Conservation (phyloP, 2,329 filamentous ascomycete species). For the Esteya vermicola region DNA sequence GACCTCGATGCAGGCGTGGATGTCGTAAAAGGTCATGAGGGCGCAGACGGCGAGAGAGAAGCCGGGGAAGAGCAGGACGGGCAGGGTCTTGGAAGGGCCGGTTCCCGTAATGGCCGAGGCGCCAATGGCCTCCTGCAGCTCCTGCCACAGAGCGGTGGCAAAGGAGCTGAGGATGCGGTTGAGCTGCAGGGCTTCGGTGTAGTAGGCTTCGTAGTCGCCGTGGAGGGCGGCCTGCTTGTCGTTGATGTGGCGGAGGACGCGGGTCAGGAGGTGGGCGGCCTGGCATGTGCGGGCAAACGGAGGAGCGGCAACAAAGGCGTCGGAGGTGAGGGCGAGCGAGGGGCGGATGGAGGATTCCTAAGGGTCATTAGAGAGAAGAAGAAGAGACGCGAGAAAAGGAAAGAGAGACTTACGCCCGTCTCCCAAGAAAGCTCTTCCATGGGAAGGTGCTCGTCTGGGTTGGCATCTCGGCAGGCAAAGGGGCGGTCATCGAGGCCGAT, state of each 20-base stretch:
- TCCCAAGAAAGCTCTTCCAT: conserved; percentile 8
- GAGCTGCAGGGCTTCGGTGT: conserved; percentile 7
- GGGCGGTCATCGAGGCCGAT: conserved; percentile 7
- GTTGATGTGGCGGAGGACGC: conserved; percentile 8
- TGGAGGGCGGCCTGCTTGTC: background rate
- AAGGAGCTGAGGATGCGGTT: conserved; percentile 4
- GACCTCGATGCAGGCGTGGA: conserved; percentile 6
- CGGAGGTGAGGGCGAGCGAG: conserved; percentile 7
- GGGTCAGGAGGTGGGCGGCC: conserved; percentile 8
- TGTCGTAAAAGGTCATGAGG: conserved; percentile 7
- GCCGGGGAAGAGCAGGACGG: conserved; percentile 1
- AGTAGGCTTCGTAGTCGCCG: conserved; percentile 3
- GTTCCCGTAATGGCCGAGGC: background rate
- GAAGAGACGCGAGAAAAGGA: background rate
- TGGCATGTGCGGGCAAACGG: conserved; percentile 10
- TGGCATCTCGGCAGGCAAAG: conserved; percentile 5
- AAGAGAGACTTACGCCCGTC: conserved; percentile 2
- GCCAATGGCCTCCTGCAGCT: background rate
- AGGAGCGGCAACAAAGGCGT: conserved; percentile 2
- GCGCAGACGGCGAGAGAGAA: conserved; percentile 6
- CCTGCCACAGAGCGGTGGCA: conserved; percentile 2
- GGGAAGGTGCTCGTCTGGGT: conserved; percentile 6
- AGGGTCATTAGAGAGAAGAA: background rate
- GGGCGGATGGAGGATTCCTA: conserved; percentile 7
- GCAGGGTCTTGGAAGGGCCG: background rate